Evolutionary conservation across 1,284 basidiomycete genomes (phyloP), one percentile per base, ranked within the genome.

Genomic region (Ceratobasidium sp.): DNA sequence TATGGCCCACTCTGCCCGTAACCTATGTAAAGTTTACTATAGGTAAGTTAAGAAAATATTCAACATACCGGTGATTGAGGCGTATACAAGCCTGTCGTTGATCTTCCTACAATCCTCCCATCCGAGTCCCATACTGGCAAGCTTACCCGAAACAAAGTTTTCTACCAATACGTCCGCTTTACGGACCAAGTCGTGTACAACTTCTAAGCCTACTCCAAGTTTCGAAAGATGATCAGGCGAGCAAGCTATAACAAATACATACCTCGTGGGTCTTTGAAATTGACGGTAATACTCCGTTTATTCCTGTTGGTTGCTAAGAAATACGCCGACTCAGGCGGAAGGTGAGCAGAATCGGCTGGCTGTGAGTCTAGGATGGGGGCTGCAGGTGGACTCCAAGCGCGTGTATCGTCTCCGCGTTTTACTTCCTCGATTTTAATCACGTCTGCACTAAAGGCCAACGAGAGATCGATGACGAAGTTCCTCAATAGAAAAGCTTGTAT

Each of bases 1-100:
- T 93, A 97, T 4, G 97, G 96, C 0, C 97, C 97, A 0, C 95
- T 97, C 82, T 98, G 96, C 0, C 97, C 97, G 84, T 98, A 98
- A 23, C 96, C 96, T 96, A 77, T 7, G n/a, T 5, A 10, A n/a
- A 58, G 0, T 40, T 51, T 9, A 51, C 39, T 28, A 33, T 33
- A 33, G 4, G 33, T 33, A 33, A 33, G 33, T 4, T 13, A 56
- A 70, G 33, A 55, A 49, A 67, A 28, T 13, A 51, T 5, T 10
- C 64, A 28, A 84, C 87, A 77, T 81, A 92, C 95, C 95, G 20
- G 96, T 96, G 81, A 99, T 94, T 39, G 94, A 96, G 60, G 95
- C 92, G 83, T 98, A 99, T 63, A 98, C 92, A 71, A 99, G 87
- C 56, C 88, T 87, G 1, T 93, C 92, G 83, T 98, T 99, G 76